These are phyloP conservation scores for Trypanosoma mega DNA, from an alignment of 208 protist species.

Conservation along the genomic window DNA sequence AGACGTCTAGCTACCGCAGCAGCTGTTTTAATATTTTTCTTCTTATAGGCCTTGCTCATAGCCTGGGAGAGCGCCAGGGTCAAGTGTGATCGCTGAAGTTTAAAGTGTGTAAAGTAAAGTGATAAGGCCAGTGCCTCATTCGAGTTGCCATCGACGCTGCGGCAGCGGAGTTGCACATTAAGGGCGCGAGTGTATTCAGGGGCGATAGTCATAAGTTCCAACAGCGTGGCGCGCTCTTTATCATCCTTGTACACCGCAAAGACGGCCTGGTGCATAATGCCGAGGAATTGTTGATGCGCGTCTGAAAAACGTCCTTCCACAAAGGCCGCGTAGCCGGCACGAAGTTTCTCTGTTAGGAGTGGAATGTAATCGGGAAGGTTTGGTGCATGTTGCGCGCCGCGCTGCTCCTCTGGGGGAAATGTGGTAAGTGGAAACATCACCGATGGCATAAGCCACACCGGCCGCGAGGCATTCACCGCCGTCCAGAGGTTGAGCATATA, in stretches of 20 bases:
- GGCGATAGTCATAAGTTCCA: conserved; percentile 56
- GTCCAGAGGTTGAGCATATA: conserved; percentile 89
- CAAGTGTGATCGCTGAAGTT: conserved; percentile 92
- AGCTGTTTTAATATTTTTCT: conserved; percentile 91
- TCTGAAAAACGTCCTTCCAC: conserved; percentile 93
- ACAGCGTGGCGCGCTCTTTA: conserved; percentile 41
- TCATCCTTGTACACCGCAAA: conserved; percentile 80
- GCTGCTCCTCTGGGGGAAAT: conserved; percentile 35
- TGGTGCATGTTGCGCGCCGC: conserved; percentile 40
- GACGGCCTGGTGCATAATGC: conserved; percentile 79
- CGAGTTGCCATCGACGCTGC: conserved; percentile 46
- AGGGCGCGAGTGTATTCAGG: conserved; percentile 76
- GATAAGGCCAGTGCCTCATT: conserved; percentile 89
- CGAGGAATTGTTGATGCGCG: conserved; percentile 70
- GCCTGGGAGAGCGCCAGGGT: conserved; percentile 91
- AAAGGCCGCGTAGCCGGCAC: conserved; percentile 80
- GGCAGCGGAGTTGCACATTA: conserved; percentile 74
- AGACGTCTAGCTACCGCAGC: conserved; percentile 91
- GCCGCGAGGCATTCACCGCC: conserved; percentile 60
- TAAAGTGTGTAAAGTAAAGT: conserved; percentile 98
- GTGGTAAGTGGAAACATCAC: conserved; percentile 40
- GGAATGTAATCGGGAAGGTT: conserved; percentile 60
- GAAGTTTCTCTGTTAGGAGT: conserved; percentile 59
- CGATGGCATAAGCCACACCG: conserved; percentile 38
- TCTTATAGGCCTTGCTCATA: conserved; percentile 92